These are phyloP conservation scores for Datisca glomerata DNA, from an alignment of 306 rosid species.

Conservation along the genomic window DNA sequence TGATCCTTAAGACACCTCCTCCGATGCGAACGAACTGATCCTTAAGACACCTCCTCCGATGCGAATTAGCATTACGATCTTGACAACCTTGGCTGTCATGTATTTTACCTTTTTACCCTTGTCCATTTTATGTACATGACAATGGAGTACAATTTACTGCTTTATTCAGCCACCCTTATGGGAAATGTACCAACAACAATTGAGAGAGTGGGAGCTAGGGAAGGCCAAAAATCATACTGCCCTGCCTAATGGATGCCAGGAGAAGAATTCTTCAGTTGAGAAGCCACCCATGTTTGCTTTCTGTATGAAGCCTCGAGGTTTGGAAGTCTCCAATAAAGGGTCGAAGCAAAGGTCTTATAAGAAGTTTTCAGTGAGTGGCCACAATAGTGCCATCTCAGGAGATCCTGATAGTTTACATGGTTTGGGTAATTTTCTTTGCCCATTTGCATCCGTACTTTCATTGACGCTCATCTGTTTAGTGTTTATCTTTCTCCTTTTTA, in stretches of 20 bases:
- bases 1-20: too few species aligned
- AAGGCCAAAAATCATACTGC: constrained; percentile 29
- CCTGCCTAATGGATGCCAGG: constrained; percentile 33
- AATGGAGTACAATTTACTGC: too few species aligned
- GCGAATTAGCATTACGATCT: too few species aligned
- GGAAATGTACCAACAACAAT: constrained; percentile 66
- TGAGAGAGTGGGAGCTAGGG: constrained; percentile 73
- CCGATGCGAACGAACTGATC: too few species aligned
- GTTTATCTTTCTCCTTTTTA: not conserved
- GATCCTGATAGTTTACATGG: constrained; percentile 63
- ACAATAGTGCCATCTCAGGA: constrained; percentile 24
- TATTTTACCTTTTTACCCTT: too few species aligned
- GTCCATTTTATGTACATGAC: too few species aligned
- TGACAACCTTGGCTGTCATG: too few species aligned
- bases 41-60: too few species aligned
- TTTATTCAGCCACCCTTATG: constrained; percentile 66
- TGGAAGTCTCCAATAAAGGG: constrained; percentile 70
- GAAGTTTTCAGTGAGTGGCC: constrained; percentile 58
- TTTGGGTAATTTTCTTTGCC: constrained; percentile 34
- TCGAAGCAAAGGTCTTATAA: constrained; percentile 75
- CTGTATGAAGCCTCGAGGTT: constrained; percentile 89
- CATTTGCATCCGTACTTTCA: not conserved
- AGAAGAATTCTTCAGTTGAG: constrained; percentile 42
- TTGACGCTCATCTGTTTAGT: not conserved
- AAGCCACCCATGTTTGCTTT: constrained; percentile 93